Conservation (phyloP, 2,329 filamentous ascomycete species). For the Paracamarosporium sp. region DNA sequence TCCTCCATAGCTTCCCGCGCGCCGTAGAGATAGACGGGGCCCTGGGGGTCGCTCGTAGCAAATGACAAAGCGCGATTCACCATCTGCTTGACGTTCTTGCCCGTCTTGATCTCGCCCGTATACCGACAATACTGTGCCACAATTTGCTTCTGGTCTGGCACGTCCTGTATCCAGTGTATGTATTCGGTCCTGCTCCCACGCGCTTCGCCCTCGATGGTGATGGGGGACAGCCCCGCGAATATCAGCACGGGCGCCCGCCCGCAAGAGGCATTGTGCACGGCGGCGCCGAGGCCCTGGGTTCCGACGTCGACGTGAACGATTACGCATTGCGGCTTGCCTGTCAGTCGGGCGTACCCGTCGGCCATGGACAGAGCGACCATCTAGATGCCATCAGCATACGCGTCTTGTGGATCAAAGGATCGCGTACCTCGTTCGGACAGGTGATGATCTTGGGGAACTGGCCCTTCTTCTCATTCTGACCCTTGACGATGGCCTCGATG, state of each 20-base stretch:
- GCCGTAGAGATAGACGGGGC: slow-evolving; percentile 80
- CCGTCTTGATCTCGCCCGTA: slow-evolving; percentile 80
- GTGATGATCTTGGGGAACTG: slow-evolving; percentile 77
- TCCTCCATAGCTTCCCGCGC: slow-evolving; percentile 84
- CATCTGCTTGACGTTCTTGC: slow-evolving; percentile 86
- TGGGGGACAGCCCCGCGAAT: slow-evolving; percentile 79
- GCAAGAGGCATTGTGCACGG: slow-evolving; percentile 79
- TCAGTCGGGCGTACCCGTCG: slow-evolving; percentile 75
- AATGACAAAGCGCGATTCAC: slow-evolving; percentile 86
- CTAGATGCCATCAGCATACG: slow-evolving; percentile 47
- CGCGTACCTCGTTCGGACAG: slow-evolving; percentile 75
- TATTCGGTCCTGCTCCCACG: slow-evolving; percentile 76
- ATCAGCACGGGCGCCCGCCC: slow-evolving; percentile 78
- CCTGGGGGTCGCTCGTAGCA: slow-evolving; percentile 76
- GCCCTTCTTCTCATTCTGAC: slow-evolving; percentile 69
- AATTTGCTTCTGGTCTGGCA: slow-evolving; percentile 81
- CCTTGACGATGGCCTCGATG: slow-evolving; percentile 81
- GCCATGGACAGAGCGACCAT: slow-evolving; percentile 89
- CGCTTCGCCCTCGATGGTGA: slow-evolving; percentile 78
- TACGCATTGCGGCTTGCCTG: slow-evolving; percentile 75
- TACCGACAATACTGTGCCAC: slow-evolving; percentile 87
- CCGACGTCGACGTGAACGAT: slow-evolving; percentile 84
- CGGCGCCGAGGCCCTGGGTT: slow-evolving; percentile 78
- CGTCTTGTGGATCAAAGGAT: background rate
- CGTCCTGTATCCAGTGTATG: slow-evolving; percentile 87